Conservation (phyloP, 345 rosid species). For the Triadica sebifera region DNA sequence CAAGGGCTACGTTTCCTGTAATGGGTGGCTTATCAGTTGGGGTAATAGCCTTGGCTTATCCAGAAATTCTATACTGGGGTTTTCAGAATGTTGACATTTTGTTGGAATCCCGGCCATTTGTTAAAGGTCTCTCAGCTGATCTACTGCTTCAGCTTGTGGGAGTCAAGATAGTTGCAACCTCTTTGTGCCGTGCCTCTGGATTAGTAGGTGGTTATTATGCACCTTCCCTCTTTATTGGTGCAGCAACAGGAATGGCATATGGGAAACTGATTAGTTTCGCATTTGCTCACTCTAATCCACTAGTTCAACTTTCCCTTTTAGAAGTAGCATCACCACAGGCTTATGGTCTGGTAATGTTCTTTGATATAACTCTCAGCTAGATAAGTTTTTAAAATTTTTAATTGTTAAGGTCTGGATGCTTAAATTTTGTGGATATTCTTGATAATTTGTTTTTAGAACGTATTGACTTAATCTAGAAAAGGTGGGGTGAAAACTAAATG, state of each 20-base stretch:
- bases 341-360: slow-evolving; percentile 79
- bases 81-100: slow-evolving; percentile 85
- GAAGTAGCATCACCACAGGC: slow-evolving; percentile 97
- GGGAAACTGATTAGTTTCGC: slow-evolving; percentile 72
- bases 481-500: neutral
- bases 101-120: slow-evolving; percentile 81
- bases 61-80: slow-evolving; percentile 95
- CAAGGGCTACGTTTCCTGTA: slow-evolving; percentile 71
- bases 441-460: neutral
- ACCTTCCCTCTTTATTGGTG: slow-evolving; percentile 95
- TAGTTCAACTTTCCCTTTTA: slow-evolving; percentile 54
- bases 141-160: slow-evolving; percentile 79
- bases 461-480: neutral
- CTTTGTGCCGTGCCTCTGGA: slow-evolving; percentile 91
- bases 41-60: slow-evolving; percentile 71
- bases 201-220: slow-evolving; percentile 93
- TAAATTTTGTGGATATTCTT: neutral
- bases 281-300: slow-evolving; percentile 53
- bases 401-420: neutral
- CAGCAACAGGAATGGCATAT: slow-evolving; percentile 94
- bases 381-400: neutral
- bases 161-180: slow-evolving; percentile 76
- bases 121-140: slow-evolving; percentile 70
- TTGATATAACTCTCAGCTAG: slow-evolving; percentile 7
- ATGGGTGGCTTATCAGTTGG: slow-evolving; percentile 69